A percentile compares a stretch with the other conserved stretches of the same genome.
Conservation (phyloP, 805 yeast genomes). For the Ogataea nakhonphanomensis region DNA sequence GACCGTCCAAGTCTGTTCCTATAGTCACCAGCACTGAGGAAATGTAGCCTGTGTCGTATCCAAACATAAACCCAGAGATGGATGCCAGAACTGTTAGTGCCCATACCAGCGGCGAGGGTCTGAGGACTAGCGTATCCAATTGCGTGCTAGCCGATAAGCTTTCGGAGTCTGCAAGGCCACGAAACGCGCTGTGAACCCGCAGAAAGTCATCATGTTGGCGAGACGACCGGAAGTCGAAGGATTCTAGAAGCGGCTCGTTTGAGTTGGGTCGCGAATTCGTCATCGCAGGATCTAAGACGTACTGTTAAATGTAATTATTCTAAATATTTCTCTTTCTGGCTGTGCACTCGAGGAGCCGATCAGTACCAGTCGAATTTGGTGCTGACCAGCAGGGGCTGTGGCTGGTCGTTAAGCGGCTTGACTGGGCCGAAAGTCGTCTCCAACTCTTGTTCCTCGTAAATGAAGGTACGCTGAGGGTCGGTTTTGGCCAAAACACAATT, state of each 20-base stretch:
- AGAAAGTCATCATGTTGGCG: slow-evolving; percentile 7
- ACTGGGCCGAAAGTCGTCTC: neutral
- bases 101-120: slow-evolving; percentile 40
- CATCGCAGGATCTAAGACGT: neutral
- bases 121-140: slow-evolving; percentile 16
- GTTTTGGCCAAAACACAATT: slow-evolving; percentile 45
- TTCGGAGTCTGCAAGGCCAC: slow-evolving; percentile 37
- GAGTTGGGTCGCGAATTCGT: slow-evolving; percentile 2
- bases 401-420: neutral
- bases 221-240: neutral
- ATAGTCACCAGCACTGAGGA: slow-evolving; percentile 53
- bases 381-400: slow-evolving; percentile 2
- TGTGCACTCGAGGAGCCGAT: slow-evolving; percentile 2
- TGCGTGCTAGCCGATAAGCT: slow-evolving; percentile 13
- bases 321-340: slow-evolving; percentile 1
- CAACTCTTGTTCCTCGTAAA: slow-evolving; percentile 21
- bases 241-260: neutral
- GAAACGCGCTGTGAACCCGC: neutral
- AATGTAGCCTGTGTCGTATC: slow-evolving; percentile 59
- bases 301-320: neutral
- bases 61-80: slow-evolving; percentile 58
- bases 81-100: slow-evolving; percentile 48
- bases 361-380: slow-evolving; percentile 11
- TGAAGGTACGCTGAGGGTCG: slow-evolving; percentile 35
- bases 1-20: slow-evolving; percentile 43